These are phyloP conservation scores for Eimeria falciformis DNA, from an alignment of 169 alveolate species.

Conservation along the genomic window DNA sequence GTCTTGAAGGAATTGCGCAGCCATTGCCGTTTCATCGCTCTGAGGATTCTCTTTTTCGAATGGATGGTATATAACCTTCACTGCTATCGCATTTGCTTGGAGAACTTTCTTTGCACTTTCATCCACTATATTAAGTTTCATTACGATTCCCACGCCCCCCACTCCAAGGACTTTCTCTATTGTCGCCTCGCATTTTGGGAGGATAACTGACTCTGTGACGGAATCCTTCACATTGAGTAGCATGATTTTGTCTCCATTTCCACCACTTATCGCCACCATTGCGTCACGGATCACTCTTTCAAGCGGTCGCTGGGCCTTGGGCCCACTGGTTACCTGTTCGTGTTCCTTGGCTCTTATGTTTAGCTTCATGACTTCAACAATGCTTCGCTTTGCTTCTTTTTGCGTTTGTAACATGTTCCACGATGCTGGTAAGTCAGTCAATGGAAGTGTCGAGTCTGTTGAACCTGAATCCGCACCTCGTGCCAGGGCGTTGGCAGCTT, in stretches of 20 bases:
- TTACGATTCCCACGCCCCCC: slow-evolving; percentile 5
- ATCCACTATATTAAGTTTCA: not conserved
- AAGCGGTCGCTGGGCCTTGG: not conserved
- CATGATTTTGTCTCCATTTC: not conserved
- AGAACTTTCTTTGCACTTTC: not conserved
- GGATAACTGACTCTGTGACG: not conserved
- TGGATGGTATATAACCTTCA: not conserved
- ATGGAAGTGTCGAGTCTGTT: no score
- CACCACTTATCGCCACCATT: not conserved
- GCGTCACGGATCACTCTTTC: not conserved
- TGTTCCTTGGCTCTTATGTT: not conserved
- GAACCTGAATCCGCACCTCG: no score
- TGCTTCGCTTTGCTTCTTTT: not conserved
- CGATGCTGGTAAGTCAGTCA: no score
- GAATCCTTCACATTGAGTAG: not conserved
- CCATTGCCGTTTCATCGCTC: no score
- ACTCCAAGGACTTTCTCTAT: not conserved
- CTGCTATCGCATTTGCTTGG: not conserved
- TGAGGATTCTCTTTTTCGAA: not conserved
- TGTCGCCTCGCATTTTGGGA: not conserved
- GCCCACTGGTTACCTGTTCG: not conserved
- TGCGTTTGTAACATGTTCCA: no score
- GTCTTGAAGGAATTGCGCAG: not conserved
- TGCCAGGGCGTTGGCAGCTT: no score
- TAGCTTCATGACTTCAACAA: not conserved